Evolutionary conservation across 2,329 filamentous ascomycete species (phyloP).

Genomic region (Monilinia fructicola): DNA sequence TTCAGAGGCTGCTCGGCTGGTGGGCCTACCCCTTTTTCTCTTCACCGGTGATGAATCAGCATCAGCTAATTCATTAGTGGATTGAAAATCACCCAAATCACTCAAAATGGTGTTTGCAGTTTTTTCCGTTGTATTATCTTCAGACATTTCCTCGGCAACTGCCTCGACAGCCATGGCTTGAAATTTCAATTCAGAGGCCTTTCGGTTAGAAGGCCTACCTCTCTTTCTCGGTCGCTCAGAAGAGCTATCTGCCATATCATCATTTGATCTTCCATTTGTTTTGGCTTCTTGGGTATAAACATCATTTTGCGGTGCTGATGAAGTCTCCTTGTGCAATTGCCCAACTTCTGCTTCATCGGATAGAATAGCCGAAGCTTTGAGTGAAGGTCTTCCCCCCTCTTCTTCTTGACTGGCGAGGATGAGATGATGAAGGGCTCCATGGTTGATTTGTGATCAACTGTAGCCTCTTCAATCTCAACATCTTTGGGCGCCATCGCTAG

Average conservation of each 20-base stretch:
- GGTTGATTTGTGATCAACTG: not conserved
- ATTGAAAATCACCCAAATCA: not conserved
- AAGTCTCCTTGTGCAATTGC: not conserved
- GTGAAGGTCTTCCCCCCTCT: conserved; percentile 9
- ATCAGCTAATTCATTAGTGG: not conserved
- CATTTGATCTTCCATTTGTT: not conserved
- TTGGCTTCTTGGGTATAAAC: not conserved
- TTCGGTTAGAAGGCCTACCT: conserved; percentile 2
- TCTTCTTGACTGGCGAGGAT: conserved; percentile 1
- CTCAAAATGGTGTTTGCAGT: not conserved
- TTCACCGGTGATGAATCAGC: not conserved
- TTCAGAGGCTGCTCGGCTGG: not conserved
- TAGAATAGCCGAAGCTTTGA: conserved; percentile 1
- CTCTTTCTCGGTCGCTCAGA: conserved; percentile 2
- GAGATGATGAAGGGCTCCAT: not conserved
- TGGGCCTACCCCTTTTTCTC: conserved; percentile 8
- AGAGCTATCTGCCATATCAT: not conserved
- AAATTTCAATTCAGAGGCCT: not conserved
- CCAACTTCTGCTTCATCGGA: not conserved
- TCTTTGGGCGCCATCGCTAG: not conserved
- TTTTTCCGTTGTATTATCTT: not conserved
- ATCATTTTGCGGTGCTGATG: not conserved
- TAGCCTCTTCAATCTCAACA: not conserved
- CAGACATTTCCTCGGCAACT: not conserved
- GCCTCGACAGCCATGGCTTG: not conserved